Conservation (phyloP, 1,139 yeast genomes). For the Pichia sp. region DNA sequence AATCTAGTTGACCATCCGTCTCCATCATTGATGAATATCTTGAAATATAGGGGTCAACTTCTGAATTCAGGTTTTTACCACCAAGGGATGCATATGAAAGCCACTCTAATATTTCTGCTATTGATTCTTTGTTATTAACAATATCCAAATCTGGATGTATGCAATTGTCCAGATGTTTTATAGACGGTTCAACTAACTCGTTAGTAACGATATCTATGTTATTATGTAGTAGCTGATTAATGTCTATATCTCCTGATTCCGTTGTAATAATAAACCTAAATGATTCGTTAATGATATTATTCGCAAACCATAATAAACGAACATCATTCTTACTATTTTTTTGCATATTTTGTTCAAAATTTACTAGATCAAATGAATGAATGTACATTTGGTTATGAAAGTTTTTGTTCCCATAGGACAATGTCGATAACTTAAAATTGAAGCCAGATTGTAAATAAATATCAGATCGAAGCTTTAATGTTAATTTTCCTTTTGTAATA, state of each 20-base stretch:
- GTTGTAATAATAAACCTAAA: slow-evolving; percentile 11
- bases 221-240: not conserved
- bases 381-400: slow-evolving; percentile 21
- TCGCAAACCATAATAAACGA: slow-evolving; percentile 36
- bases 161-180: slow-evolving; percentile 2
- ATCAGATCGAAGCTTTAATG: slow-evolving; percentile 29
- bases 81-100: slow-evolving; percentile 22
- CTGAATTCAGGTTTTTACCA: slow-evolving; percentile 22
- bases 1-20: not conserved
- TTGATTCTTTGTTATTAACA: slow-evolving; percentile 18
- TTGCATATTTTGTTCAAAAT: slow-evolving; percentile 11
- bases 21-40: slow-evolving; percentile 17
- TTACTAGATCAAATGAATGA: slow-evolving; percentile 18
- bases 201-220: not conserved
- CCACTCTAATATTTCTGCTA: slow-evolving; percentile 26
- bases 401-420: slow-evolving; percentile 23
- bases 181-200: not conserved
- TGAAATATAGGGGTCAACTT: slow-evolving; percentile 22
- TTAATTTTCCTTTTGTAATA: slow-evolving; percentile 27
- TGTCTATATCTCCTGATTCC: not conserved
- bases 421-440: slow-evolving; percentile 21
- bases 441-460: slow-evolving; percentile 32
- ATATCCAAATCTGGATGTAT: slow-evolving; percentile 19
- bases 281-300: slow-evolving; percentile 21
- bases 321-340: slow-evolving; percentile 25